Base-by-base conservation (phyloP, 2,329 filamentous ascomycete genomes). In the Biscogniauxia marginata region DNA sequence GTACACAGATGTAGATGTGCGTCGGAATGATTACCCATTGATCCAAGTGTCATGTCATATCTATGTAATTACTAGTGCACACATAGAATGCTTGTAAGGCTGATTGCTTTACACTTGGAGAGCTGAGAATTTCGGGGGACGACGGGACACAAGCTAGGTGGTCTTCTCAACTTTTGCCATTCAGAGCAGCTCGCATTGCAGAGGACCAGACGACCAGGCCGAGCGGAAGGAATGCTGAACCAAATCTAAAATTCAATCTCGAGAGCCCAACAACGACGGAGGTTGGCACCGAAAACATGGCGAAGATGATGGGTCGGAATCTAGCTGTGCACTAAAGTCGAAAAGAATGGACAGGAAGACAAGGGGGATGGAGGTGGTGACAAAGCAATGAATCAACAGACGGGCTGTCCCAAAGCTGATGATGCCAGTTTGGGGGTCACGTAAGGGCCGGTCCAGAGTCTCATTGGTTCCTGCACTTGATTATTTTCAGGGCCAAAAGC, bases 401-500 rank as follows among this genome's bases (percentile, higher is more conserved):
- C 8, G 19, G n/a, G 21, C 50, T 50, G 21, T 46, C 43, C 46
- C 50, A 50, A 46, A 52, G 52, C 47, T 43, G 30, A 49, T 25
- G 53, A 57, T 60, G 58, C 57, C 55, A 50, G 56, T 54, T 54
- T 58, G 54, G 53, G 56, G 48, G 53, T 63, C 56, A 59, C 53
- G 56, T 58, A 53, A 58, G 49, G 51, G 59, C 52, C 30, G 46
- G 34, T 58, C 58, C 59, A 39, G 13, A 54, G 56, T 50, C 54
- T 46, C 46, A 58, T 58, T 52, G 45, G 61, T 56, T 52, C 53
- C 46, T 46, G 58, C 55, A 47, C 24, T 48, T 24, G 49, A n/a
- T 39, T 49, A 44, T 54, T 63, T 53, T 55, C 53, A 59, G 56
- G 46, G 52, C 43, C 59, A 59, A 52, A n/a, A 56, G 45, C n/a